These are phyloP conservation scores for Leccinum ponderosum DNA, from an alignment of 1,284 basidiomycete species.

Conservation along the genomic window DNA sequence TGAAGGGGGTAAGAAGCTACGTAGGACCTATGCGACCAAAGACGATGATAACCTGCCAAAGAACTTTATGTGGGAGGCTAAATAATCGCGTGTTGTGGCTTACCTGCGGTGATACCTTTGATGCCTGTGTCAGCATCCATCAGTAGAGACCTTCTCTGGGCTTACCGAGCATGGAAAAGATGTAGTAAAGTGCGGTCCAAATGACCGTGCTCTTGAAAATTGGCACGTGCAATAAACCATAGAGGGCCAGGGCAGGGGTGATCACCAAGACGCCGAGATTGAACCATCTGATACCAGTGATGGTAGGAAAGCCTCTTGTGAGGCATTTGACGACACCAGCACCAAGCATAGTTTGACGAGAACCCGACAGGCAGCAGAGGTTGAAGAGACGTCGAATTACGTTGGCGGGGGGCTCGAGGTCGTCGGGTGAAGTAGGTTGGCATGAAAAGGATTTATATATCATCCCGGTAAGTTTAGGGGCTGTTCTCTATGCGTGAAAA, in stretches of 20 bases:
- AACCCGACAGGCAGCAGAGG: not conserved
- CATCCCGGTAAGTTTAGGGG: slow-evolving; percentile 12
- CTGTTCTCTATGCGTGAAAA: slow-evolving; percentile 15
- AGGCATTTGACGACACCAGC: slow-evolving; percentile 15
- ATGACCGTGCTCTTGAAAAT: slow-evolving; percentile 52
- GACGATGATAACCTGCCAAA: slow-evolving; percentile 77
- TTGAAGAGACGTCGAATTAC: not conserved
- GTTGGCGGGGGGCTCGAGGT: slow-evolving; percentile 8
- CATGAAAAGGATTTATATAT: slow-evolving; percentile 29
- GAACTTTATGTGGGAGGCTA: not conserved
- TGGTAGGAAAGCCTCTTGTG: slow-evolving; percentile 43
- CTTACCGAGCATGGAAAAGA: slow-evolving; percentile 72
- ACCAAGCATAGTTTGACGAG: slow-evolving; percentile 14
- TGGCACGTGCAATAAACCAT: slow-evolving; percentile 58
- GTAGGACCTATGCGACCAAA: slow-evolving; percentile 92
- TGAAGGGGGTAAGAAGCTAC: slow-evolving; percentile 78
- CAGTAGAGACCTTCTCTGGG: slow-evolving; percentile 7
- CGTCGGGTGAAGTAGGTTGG: slow-evolving; percentile 16
- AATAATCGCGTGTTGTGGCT: slow-evolving; percentile 12
- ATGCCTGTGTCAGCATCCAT: slow-evolving; percentile 15
- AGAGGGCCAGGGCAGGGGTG: slow-evolving; percentile 67
- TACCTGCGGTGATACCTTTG: slow-evolving; percentile 61
- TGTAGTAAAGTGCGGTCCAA: slow-evolving; percentile 69
- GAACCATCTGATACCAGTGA: slow-evolving; percentile 61
- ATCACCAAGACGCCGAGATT: slow-evolving; percentile 66